These are phyloP conservation scores for Suhomyces panamericanus DNA, from an alignment of 1,139 yeast species.

Conservation along the genomic window DNA sequence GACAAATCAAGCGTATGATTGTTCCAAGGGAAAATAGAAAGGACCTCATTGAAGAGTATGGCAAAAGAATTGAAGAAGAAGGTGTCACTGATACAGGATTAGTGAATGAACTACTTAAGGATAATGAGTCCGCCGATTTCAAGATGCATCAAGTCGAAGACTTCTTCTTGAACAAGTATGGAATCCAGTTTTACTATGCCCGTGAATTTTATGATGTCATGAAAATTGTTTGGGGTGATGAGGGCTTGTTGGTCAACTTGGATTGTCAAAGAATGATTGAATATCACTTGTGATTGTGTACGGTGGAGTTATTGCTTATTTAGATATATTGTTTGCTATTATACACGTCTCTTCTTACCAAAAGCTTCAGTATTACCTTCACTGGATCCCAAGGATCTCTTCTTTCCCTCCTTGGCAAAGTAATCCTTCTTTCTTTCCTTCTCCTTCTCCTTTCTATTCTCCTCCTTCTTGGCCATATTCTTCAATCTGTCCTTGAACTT, in stretches of 20 bases:
- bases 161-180: slow-evolving; percentile 50
- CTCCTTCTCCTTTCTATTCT: slow-evolving; percentile 69
- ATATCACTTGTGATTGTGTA: slow-evolving; percentile 33
- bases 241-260: slow-evolving; percentile 29
- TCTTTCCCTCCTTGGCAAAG: slow-evolving; percentile 72
- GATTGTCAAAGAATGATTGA: slow-evolving; percentile 37
- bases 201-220: slow-evolving; percentile 79
- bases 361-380: slow-evolving; percentile 39
- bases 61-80: slow-evolving; percentile 37
- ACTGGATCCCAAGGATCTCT: slow-evolving; percentile 52
- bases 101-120: slow-evolving; percentile 39
- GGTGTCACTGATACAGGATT: slow-evolving; percentile 16
- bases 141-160: slow-evolving; percentile 46
- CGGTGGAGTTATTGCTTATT: too few relatives aligned
- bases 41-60: slow-evolving; percentile 65
- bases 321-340: slow-evolving; percentile 6
- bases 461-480: slow-evolving; percentile 73
- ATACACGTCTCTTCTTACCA: slow-evolving; percentile 31
- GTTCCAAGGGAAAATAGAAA: slow-evolving; percentile 70
- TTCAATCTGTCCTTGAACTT: slow-evolving; percentile 75
- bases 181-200: slow-evolving; percentile 62
- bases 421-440: slow-evolving; percentile 84
- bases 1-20: slow-evolving; percentile 59
- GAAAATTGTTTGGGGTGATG: slow-evolving; percentile 63
- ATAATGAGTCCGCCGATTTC: slow-evolving; percentile 33